Percentiles rank a stretch among this genome's conserved stretches.
Evolutionary conservation across 129 eudicot species (phyloP).

Genomic region (Mikania micrantha): DNA sequence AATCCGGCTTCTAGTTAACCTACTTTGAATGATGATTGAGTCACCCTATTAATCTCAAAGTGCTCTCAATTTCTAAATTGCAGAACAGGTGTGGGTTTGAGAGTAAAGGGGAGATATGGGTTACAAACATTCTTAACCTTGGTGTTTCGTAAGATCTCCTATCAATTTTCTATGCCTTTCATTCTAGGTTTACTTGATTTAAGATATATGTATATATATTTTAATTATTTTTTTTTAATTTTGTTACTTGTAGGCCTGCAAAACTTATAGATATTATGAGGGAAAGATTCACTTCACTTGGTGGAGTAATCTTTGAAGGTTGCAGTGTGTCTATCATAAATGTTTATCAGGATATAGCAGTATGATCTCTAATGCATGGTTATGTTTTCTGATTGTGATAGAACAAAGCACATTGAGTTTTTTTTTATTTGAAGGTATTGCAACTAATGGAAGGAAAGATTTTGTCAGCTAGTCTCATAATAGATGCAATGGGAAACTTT

Average conservation of each 20-base stretch:
- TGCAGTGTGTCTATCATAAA: slow-evolving; percentile 60
- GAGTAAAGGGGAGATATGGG: slow-evolving; percentile 97
- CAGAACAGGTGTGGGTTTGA: slow-evolving; percentile 99
- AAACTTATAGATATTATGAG: slow-evolving; percentile 76
- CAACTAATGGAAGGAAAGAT: slow-evolving; percentile 58
- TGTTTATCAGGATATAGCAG: slow-evolving; percentile 74
- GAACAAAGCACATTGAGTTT: too few relatives aligned
- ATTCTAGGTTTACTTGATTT: neutral
- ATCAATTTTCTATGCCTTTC: neutral
- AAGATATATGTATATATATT: too few relatives aligned
- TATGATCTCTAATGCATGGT: slow-evolving; percentile 35
- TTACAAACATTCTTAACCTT: slow-evolving; percentile 79
- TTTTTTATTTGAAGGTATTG: slow-evolving; percentile 64
- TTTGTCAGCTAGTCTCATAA: slow-evolving; percentile 67
- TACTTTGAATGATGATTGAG: neutral
- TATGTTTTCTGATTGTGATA: neutral
- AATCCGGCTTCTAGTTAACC: neutral
- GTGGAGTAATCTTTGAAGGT: slow-evolving; percentile 80
- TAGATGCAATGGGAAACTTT: slow-evolving; percentile 99
- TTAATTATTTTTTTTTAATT: neutral
- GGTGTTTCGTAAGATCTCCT: slow-evolving; percentile 73
- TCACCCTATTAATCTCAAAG: neutral
- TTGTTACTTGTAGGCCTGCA: slow-evolving; percentile 53
- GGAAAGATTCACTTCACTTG: slow-evolving; percentile 54
- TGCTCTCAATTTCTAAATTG: slow-evolving; percentile 7